Base-by-base conservation (phyloP, 306 rosid species). In the Begonia fuchsioides region DNA sequence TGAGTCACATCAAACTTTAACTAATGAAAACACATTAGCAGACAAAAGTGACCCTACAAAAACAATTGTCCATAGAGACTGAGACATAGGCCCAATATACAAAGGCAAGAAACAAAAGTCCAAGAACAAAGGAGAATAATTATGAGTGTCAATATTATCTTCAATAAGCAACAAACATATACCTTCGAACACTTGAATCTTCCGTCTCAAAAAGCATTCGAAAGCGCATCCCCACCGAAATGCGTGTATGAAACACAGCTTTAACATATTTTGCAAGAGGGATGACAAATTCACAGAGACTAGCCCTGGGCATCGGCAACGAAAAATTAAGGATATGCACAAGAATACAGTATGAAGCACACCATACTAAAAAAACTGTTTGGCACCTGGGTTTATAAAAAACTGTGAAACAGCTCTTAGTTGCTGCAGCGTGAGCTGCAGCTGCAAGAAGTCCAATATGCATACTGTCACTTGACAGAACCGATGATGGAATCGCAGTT, bases 381-480 rank as follows among this genome's bases (percentile, higher is more conserved):
- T n/a, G 51, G 57, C 64, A 85, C 95, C 95, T 81, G 48, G 95
- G 95, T 61, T 85, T 85, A 61, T 70, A 85, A 65, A 85, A 85
- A 62, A 85, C 82, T 12, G 95, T 85, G 69, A 85, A 85, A 52
- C 93, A 81, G 70, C 93, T 85, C 75, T 75, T 78, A 13, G 87
- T 85, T 63, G 95, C 76, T 13, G 93, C 81, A 35, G 95, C 95
- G 75, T 85, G 95, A 53, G 95, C 95, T 12, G 95, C 95, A 59
- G 93, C 95, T 11, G 95, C 95, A 57, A 85, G 95, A 59, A 85
- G 92, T 53, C 95, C 95, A 44, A 85, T 85, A 69, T 85, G 93
- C 95, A 85, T 85, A 60, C 87, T 85, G 62, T 85, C 95, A 71
- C 87, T 78, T 15, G 93, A 75, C 59, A 85, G 67, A 68, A 85